Evolutionary conservation across 805 yeast species (phyloP).

Genomic region (Starmerella apis): DNA sequence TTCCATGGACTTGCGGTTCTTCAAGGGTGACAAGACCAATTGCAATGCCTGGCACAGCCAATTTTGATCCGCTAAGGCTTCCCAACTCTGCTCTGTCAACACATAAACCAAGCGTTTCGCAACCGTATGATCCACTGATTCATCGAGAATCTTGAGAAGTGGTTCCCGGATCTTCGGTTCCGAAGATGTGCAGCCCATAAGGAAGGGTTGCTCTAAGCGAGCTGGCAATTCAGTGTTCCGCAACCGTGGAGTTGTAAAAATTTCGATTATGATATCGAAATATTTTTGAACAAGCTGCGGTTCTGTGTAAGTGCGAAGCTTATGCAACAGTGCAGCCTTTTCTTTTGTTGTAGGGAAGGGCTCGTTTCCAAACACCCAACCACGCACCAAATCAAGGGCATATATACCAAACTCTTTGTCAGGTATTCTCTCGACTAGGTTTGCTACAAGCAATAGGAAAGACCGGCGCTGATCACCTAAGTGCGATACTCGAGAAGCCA

Average conservation of each 20-base stretch:
- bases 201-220: conserved; percentile 90
- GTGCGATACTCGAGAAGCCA: conserved; percentile 70
- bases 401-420: conserved; percentile 65
- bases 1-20: conserved; percentile 39
- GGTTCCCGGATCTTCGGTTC: conserved; percentile 64
- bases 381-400: conserved; percentile 65
- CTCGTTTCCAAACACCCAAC: conserved; percentile 76
- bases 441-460: conserved; percentile 75
- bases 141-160: conserved; percentile 68
- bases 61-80: conserved; percentile 77
- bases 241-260: conserved; percentile 69
- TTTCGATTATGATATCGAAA: conserved; percentile 75
- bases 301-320: conserved; percentile 84
- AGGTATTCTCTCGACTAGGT: conserved; percentile 75
- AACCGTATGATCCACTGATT: conserved; percentile 66
- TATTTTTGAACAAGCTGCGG: conserved; percentile 57
- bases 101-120: conserved; percentile 74
- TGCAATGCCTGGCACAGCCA: conserved; percentile 94
- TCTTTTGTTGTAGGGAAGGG: conserved; percentile 91
- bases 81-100: conserved; percentile 96
- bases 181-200: conserved; percentile 69
- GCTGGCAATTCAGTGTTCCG: conserved; percentile 82
- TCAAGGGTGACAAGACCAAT: conserved; percentile 68
- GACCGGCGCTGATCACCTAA: conserved; percentile 89
- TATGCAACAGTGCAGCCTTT: conserved; percentile 83